A percentile compares a stretch with the other conserved stretches of the same genome.
Evolutionary conservation across 1,284 basidiomycete genomes (phyloP).

Genomic region (Ceratobasidium sp.): DNA sequence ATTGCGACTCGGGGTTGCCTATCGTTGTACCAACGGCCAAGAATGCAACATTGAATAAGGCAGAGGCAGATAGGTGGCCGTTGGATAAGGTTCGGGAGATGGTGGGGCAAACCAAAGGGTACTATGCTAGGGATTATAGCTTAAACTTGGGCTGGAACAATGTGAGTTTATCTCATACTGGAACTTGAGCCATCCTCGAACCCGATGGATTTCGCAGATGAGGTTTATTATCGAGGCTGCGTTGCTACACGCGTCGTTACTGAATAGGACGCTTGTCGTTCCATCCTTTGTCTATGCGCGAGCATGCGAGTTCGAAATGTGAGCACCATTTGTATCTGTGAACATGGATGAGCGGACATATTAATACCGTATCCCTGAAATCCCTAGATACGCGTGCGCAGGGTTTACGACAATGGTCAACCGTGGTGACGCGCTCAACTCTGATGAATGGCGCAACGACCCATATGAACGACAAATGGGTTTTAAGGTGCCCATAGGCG

Average conservation of each 20-base stretch:
- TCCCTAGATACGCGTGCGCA: conserved; percentile 31
- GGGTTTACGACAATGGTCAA: conserved; percentile 36
- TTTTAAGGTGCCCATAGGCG: conserved; percentile 49
- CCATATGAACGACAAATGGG: conserved; percentile 49
- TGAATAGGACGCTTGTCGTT: conserved; percentile 50
- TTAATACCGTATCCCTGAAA: not conserved
- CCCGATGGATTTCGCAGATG: conserved; percentile 38
- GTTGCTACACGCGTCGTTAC: conserved; percentile 46
- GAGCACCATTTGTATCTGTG: not conserved
- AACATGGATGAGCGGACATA: not conserved
- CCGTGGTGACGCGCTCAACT: conserved; percentile 45
- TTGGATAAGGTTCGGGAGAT: conserved; percentile 30
- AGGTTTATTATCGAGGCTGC: conserved; percentile 50
- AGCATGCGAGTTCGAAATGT: conserved; percentile 50
- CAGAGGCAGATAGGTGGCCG: conserved; percentile 25
- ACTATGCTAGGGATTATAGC: conserved; percentile 46
- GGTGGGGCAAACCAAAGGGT: conserved; percentile 37
- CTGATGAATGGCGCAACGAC: conserved; percentile 48
- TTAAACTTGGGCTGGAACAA: conserved; percentile 48
- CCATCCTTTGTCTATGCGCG: conserved; percentile 50
- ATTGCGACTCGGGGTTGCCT: too few species aligned
- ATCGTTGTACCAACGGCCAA: too few species aligned
- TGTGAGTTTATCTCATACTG: conserved; percentile 20
- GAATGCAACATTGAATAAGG: conserved; percentile 12
- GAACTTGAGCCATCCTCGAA: not conserved